Base-by-base conservation (phyloP, 2,329 filamentous ascomycete species). In the Apiospora pterosperma region DNA sequence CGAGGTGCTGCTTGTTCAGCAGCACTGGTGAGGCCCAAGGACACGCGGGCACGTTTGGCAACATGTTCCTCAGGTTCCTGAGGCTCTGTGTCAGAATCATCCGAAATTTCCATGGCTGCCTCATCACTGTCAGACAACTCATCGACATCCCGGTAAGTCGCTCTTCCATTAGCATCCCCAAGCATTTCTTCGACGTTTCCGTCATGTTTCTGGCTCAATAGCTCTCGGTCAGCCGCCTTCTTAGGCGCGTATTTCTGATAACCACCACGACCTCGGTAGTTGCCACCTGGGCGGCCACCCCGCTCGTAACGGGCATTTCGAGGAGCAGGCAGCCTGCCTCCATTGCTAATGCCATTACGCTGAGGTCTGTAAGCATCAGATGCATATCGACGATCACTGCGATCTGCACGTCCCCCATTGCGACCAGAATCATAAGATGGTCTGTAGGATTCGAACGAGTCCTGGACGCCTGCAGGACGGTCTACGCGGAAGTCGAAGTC, bases 51-150 rank as follows among this genome's bases (percentile, higher is more conserved):
- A 12, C 82, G 81, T 71, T 85, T 85, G 60, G 71, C 74, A 3
- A 76, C 77, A 14, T 81, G 81, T 63, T 81, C 75, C 58, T 77
- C 77, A 14, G 81, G 81, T 63, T 81, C 75, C 58, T 77, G 67
- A 62, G 80, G 80, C 3, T 79, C 81, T 0, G 76, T 77, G 12
- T 76, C 77, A 19, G 78, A 80, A 44, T 79, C 77, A 38, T 84
- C 84, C 0, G 87, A 89, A 6, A 88, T 85, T 55, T 89, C 87
- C 87, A 90, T 90, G 2, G 83, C 87, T 16, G 86, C 81, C 73
- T 90, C 87, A 60, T 86, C 85, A 67, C 87, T 88, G 68, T 90
- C 87, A 0, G 87, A 88, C 31, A 90, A 75, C 19, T 88, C 83
- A 38, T 87, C 84, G 5, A 88, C 61, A 39, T 84, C 74, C 61